phyloP scores from a whole-genome alignment of 176 grass and related monocot species.

The Dactylis glomerata region DNA sequence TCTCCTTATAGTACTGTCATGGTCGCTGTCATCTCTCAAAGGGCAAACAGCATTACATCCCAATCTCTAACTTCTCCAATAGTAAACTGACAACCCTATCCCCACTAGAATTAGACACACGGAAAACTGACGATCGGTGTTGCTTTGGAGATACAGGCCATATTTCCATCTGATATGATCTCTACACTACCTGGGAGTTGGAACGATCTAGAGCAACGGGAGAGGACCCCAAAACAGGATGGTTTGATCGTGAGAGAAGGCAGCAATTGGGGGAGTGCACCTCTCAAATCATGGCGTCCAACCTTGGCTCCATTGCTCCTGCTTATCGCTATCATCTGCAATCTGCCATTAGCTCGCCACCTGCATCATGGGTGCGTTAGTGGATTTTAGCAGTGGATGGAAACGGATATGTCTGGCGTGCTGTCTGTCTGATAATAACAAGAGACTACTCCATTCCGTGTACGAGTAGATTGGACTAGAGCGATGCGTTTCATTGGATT shows the following conservation, averaged over 20 bases:
- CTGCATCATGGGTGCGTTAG: background rate
- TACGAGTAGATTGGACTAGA: too few species aligned
- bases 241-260: background rate
- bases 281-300: constrained; percentile 48
- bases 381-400: constrained; percentile 13
- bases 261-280: background rate
- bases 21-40: background rate
- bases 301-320: constrained; percentile 24
- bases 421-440: background rate
- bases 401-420: background rate
- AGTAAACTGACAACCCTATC: background rate
- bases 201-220: background rate
- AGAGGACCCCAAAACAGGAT: background rate
- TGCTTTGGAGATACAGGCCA: background rate
- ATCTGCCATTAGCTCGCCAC: background rate
- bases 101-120: background rate
- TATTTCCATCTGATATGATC: background rate
- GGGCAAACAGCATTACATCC: background rate
- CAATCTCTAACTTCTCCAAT: background rate
- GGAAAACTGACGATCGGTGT: background rate
- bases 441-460: background rate
- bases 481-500: background rate
- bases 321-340: background rate
- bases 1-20: background rate
- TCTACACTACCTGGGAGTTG: background rate